Evolutionary conservation across 257 asterid genomes (phyloP), one percentile per base, ranked within the genome.

Genomic region (Solanum ossicruentum): DNA sequence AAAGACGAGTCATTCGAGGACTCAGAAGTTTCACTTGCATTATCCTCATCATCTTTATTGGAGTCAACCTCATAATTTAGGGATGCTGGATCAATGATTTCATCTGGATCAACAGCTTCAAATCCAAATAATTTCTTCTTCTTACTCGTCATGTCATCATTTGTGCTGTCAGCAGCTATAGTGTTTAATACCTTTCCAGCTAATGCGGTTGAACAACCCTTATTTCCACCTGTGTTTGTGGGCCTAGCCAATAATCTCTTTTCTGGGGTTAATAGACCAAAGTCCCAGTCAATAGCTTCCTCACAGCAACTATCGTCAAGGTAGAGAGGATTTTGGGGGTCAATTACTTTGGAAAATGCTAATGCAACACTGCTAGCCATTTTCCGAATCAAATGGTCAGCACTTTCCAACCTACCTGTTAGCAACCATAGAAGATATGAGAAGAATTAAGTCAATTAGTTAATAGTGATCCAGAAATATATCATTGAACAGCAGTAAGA

Each of bases 331-430:
- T 97, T 94, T 88, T 89, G 86, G 58, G 99, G 98, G 92, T 94
- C 98, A 86, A 95, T 87, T 54, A 94, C 88, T 88, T 88, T 92
- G 45, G 99, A 97, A 89, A 97, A 97, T 65, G 92, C 96, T 77
- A 92, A 90, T 85, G 99, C 99, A 91, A 97, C 89, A 81, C 91
- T 86, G 92, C 97, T 94, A 52, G 99, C 99, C 98, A 95, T 97
- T 92, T 90, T 95, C 49, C 99, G 94, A 80, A 94, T 88, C 92
- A 97, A 88, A 92, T 91, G 83, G 71, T 87, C 92, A 86, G 99
- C 97, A 89, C 89, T 94, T 91, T 92, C 98, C 90, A 97, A 88
- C 90, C 98, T 92, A 92, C 94, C 99, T 96, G 98, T 66, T 87
- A 89, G 84, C 86, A 85, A 88, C 84, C 73, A 23, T 41, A 47